Evolutionary conservation across 2,329 filamentous ascomycete genomes (phyloP).

Genomic region (Sporothrix protearum): DNA sequence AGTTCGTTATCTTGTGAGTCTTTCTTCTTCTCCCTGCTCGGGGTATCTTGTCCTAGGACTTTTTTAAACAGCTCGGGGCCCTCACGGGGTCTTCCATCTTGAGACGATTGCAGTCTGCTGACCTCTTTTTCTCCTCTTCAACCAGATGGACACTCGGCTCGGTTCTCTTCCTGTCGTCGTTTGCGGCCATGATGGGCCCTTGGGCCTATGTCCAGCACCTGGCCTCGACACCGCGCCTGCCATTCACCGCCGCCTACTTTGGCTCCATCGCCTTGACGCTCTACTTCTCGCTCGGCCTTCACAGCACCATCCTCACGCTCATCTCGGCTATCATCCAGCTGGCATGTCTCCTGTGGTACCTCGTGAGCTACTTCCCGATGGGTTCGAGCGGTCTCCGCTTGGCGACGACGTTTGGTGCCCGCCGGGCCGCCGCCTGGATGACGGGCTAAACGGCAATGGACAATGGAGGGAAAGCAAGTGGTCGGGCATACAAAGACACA

Average conservation of each 20-base stretch:
- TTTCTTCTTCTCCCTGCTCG: slow-evolving; percentile 16
- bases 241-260: slow-evolving; percentile 93
- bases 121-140: background rate
- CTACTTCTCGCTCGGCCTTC: slow-evolving; percentile 85
- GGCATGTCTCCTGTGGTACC: slow-evolving; percentile 81
- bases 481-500: background rate
- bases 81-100: background rate
- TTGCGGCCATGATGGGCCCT: slow-evolving; percentile 91
- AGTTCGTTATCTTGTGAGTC: slow-evolving; percentile 96
- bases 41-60: slow-evolving; percentile 11
- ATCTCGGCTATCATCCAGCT: slow-evolving; percentile 81
- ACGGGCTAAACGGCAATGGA: slow-evolving; percentile 53
- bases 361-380: slow-evolving; percentile 98
- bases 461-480: background rate
- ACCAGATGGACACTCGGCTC: slow-evolving; percentile 91
- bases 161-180: slow-evolving; percentile 82
- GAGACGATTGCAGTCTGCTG: background rate
- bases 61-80: background rate
- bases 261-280: slow-evolving; percentile 85
- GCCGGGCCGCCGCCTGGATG: slow-evolving; percentile 85
- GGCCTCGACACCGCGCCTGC: slow-evolving; percentile 75
- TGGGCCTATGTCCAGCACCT: slow-evolving; percentile 79
- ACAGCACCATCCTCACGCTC: slow-evolving; percentile 79
- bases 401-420: slow-evolving; percentile 79
- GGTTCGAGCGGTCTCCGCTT: slow-evolving; percentile 82